These are phyloP conservation scores for Zelonia costaricensis DNA, from an alignment of 208 protist genomes.

Conservation along the genomic window DNA sequence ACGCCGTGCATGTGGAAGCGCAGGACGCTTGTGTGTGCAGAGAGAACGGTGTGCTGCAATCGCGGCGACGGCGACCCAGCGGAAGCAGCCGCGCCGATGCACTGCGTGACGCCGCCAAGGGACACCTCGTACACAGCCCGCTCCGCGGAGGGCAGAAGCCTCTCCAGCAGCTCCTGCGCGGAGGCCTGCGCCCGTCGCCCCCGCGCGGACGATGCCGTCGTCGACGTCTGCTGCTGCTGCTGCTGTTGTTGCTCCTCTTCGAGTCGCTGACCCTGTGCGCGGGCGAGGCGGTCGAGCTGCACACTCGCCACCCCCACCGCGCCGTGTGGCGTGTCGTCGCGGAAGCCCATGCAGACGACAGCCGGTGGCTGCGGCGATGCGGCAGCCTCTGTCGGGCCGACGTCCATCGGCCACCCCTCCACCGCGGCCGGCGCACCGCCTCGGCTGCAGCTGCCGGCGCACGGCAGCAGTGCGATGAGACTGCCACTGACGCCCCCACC, in stretches of 20 bases:
- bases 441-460: too few species aligned
- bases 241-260: background rate
- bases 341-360: conserved; percentile 14
- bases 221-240: too few species aligned
- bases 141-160: conserved; percentile 19
- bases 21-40: conserved; percentile 16
- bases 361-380: conserved; percentile 2
- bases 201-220: too few species aligned
- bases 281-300: conserved; percentile 7
- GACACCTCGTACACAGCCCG: conserved; percentile 17
- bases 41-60: too few species aligned
- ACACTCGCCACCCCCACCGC: conserved; percentile 9
- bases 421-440: too few species aligned
- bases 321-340: conserved; percentile 8
- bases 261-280: background rate
- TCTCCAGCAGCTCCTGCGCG: conserved; percentile 6
- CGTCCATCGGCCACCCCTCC: too few species aligned
- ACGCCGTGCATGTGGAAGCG: conserved; percentile 19
- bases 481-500: conserved; percentile 4
- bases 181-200: background rate
- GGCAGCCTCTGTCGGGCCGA: too few species aligned
- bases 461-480: conserved; percentile 13
- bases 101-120: background rate
- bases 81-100: background rate
- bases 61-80: too few species aligned